Evolutionary conservation across 345 rosid genomes (phyloP).

Genomic region (Rubroshorea leprosula): DNA sequence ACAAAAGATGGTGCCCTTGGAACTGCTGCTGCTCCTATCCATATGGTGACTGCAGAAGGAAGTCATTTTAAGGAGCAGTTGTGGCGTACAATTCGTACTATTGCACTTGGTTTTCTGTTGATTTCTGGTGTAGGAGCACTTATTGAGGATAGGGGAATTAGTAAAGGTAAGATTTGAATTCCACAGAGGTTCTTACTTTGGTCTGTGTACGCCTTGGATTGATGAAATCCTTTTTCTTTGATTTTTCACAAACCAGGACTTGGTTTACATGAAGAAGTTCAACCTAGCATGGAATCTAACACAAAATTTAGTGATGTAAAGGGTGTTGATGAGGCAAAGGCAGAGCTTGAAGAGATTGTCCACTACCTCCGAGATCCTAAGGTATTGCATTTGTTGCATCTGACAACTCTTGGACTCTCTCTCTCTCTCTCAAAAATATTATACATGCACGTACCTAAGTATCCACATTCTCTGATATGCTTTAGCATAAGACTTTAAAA

Average conservation of each 20-base stretch:
- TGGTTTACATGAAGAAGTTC: constrained; percentile 91
- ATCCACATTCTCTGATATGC: no score
- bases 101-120: constrained; percentile 69
- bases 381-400: constrained; percentile 29
- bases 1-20: constrained; percentile 73
- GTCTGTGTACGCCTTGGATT: constrained; percentile 7
- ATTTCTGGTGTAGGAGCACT: constrained; percentile 93
- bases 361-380: constrained; percentile 97
- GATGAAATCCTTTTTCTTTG: constrained; percentile 1
- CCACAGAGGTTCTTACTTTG: background rate
- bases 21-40: constrained; percentile 78
- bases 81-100: constrained; percentile 78
- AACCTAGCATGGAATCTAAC: constrained; percentile 83
- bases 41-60: constrained; percentile 75
- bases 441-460: background rate
- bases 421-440: background rate
- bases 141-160: constrained; percentile 81
- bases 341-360: constrained; percentile 93
- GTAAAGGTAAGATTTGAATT: constrained; percentile 57
- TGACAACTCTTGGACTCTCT: background rate
- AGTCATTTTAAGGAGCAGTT: constrained; percentile 85
- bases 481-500: no score
- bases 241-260: constrained; percentile 47
- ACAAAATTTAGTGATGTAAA: constrained; percentile 92
- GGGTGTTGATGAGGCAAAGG: constrained; percentile 97